Conservation (phyloP, 176 grass and related monocot genomes). For the Ensete glaucum region DNA sequence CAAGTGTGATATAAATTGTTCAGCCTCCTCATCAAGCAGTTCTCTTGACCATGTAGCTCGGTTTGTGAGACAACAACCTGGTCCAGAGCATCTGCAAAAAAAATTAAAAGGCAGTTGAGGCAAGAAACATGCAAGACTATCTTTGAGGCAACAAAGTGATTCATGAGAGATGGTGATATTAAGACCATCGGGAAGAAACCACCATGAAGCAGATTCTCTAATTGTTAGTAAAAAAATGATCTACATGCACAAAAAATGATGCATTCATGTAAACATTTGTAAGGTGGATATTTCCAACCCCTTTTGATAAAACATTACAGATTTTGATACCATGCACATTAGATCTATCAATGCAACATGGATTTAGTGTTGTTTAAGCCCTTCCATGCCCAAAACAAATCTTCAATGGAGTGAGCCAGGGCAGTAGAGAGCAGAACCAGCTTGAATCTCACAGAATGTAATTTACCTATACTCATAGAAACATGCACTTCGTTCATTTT, state of each 20-base stretch:
- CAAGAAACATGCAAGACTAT: background rate
- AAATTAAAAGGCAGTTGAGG: background rate
- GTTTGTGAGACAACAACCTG: conserved; percentile 41
- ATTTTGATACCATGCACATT: background rate
- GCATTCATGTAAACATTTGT: background rate
- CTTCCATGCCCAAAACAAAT: background rate
- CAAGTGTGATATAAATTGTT: conserved; percentile 62
- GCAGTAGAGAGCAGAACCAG: background rate
- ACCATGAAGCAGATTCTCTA: background rate
- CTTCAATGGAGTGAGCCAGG: background rate
- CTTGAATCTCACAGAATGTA: background rate
- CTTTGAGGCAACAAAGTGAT: background rate
- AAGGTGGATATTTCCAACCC: background rate
- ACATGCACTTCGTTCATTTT: conserved; percentile 90
- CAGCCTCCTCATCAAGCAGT: conserved; percentile 71
- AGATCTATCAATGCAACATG: background rate
- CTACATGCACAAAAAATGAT: background rate
- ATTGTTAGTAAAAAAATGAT: background rate
- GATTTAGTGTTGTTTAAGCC: background rate
- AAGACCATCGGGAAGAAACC: background rate
- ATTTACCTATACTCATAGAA: conserved; percentile 90
- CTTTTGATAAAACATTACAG: background rate
- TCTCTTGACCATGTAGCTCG: conserved; percentile 78
- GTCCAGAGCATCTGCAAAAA: conserved; percentile 68
- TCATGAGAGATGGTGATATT: background rate